Conservation (phyloP, 768 basidiomycete genomes). For the Lenzites betulinus region DNA sequence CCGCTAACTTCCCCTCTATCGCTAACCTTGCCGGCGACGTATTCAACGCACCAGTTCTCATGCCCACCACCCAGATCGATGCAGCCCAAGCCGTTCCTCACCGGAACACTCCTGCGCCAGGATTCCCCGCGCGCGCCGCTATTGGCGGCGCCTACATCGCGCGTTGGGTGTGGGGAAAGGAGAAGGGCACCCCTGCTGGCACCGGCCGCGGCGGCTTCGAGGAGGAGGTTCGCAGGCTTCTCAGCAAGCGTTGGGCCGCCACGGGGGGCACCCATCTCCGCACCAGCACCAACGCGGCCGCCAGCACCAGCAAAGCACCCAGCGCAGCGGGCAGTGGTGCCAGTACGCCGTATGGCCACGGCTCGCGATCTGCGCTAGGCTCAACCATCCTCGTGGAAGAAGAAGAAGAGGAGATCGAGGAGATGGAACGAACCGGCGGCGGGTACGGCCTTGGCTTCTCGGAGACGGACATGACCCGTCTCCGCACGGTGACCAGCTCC, state of each 20-base stretch:
- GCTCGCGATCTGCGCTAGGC: conserved; percentile 50
- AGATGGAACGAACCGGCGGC: conserved; percentile 46
- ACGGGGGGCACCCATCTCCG: conserved; percentile 59
- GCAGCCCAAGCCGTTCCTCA: conserved; percentile 72
- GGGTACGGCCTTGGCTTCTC: conserved; percentile 44
- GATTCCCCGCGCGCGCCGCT: conserved; percentile 69
- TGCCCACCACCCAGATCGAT: conserved; percentile 75
- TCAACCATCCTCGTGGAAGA: conserved; percentile 64
- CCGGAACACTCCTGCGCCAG: conserved; percentile 69
- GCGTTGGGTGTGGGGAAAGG: conserved; percentile 84
- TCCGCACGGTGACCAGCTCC: conserved; percentile 59
- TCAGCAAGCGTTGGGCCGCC: conserved; percentile 74
- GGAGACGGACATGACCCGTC: conserved; percentile 45
- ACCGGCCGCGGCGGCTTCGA: conserved; percentile 65
- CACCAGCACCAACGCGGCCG: conserved; percentile 55
- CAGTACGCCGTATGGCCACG: conserved; percentile 65
- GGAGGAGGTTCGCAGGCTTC: conserved; percentile 72
- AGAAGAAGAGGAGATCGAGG: conserved; percentile 73
- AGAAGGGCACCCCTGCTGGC: conserved; percentile 43
- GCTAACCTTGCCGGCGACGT: conserved; percentile 80
- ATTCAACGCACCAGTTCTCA: conserved; percentile 79
- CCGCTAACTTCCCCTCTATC: conserved; percentile 82
- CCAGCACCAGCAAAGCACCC: conserved; percentile 32
- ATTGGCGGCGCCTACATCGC: conserved; percentile 80
- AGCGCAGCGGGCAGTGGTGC: conserved; percentile 65